A percentile compares a stretch with the other conserved stretches of the same genome.
Evolutionary conservation across 2,329 filamentous ascomycete species (phyloP).

Genomic region (Ascomycota sp.): DNA sequence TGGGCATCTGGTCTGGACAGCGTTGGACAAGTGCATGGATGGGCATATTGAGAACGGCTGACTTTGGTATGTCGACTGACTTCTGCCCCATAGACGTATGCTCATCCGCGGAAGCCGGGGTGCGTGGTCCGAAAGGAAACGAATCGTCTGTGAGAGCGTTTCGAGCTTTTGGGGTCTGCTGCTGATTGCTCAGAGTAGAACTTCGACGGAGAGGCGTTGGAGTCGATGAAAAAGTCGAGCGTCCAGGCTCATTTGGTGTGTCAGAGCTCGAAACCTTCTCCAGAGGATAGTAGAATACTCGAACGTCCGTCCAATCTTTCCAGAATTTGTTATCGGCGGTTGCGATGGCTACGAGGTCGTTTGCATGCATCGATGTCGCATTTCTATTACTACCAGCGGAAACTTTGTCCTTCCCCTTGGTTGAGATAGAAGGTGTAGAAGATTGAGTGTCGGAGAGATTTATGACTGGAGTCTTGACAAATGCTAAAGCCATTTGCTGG

Average conservation of each 20-base stretch:
- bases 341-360: constrained; percentile 61
- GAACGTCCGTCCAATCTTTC: constrained; percentile 65
- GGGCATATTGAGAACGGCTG: constrained; percentile 27
- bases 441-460: constrained; percentile 30
- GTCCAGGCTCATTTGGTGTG: constrained; percentile 8
- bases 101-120: constrained; percentile 17
- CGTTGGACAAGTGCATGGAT: constrained; percentile 36
- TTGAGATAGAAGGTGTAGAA: constrained; percentile 32
- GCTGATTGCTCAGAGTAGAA: constrained; percentile 28
- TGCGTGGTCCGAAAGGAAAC: constrained; percentile 27
- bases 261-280: constrained; percentile 8
- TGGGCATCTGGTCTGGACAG: constrained; percentile 44
- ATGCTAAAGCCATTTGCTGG: constrained; percentile 64
- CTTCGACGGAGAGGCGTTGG: constrained; percentile 58
- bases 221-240: constrained; percentile 37
- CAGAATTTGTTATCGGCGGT: constrained; percentile 38
- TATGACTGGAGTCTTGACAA: constrained; percentile 47
- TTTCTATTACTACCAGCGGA: constrained; percentile 19
- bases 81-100: constrained; percentile 24
- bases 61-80: constrained; percentile 43
- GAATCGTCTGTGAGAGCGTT: constrained; percentile 17
- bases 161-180: constrained; percentile 21
- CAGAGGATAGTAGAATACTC: constrained; percentile 55
- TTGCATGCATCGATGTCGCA: constrained; percentile 48
- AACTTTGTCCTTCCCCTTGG: constrained; percentile 60